Conservation (phyloP, 2,329 filamentous ascomycete genomes). For the Aspergillus sp. region DNA sequence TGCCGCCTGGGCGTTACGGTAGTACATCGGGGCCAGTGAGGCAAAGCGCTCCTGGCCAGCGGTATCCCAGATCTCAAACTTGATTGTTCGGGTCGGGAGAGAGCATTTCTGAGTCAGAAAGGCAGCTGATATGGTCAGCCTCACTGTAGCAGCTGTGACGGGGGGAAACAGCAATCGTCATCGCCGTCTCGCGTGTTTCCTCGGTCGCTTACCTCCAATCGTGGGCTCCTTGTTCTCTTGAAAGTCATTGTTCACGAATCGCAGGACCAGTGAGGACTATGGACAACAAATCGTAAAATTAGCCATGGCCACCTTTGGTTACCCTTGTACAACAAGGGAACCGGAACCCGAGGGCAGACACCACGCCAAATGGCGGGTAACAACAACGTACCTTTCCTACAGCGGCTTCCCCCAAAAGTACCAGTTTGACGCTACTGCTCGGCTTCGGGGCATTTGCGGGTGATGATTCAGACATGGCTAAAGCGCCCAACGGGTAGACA, state of each 20-base stretch:
- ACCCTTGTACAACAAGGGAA: slow-evolving; percentile 19
- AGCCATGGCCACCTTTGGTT: slow-evolving; percentile 16
- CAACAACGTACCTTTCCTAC: slow-evolving; percentile 83
- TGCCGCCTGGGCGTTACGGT: slow-evolving; percentile 95
- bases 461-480: slow-evolving; percentile 69
- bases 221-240: slow-evolving; percentile 99
- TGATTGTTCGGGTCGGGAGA: slow-evolving; percentile 76
- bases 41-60: slow-evolving; percentile 97
- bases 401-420: slow-evolving; percentile 93
- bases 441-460: slow-evolving; percentile 74
- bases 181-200: background rate
- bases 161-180: background rate
- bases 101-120: slow-evolving; percentile 99
- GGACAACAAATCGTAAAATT: slow-evolving; percentile 12
- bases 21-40: slow-evolving; percentile 97
- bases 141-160: background rate
- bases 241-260: slow-evolving; percentile 99
- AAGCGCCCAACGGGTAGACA: slow-evolving; percentile 18
- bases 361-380: background rate
- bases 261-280: slow-evolving; percentile 92
- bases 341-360: slow-evolving; percentile 4
- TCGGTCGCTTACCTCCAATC: slow-evolving; percentile 72
- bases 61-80: slow-evolving; percentile 95
- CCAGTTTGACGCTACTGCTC: slow-evolving; percentile 99
- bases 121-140: slow-evolving; percentile 62